A percentile compares a stretch with the other conserved stretches of the same genome.
Evolutionary conservation across 148 eudicot species (phyloP).

Genomic region (Cornus suecica): DNA sequence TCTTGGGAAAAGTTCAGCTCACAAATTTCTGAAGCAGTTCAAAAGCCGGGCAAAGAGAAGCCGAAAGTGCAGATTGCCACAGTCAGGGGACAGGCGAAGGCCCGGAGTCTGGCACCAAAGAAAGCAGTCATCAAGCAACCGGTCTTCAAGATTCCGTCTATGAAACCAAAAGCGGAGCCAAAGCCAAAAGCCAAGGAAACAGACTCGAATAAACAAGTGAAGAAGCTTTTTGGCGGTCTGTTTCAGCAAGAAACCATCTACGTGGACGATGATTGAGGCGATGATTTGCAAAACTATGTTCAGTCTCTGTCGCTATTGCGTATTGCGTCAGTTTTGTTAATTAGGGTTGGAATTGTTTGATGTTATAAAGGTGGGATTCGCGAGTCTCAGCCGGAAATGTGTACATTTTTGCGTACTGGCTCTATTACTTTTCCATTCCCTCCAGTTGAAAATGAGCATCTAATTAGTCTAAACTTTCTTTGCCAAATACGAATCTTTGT

Average conservation of each 20-base stretch:
- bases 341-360: neutral
- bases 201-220: conserved; percentile 47
- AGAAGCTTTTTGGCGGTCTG: conserved; percentile 83
- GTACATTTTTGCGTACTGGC: conserved; percentile 8
- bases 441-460: neutral
- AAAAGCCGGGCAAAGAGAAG: conserved; percentile 30
- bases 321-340: neutral
- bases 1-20: conserved; percentile 78
- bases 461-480: neutral
- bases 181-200: conserved; percentile 30
- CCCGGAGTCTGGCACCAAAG: conserved; percentile 49
- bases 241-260: conserved; percentile 97
- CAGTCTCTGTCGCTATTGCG: too few relatives aligned
- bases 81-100: conserved; percentile 91
- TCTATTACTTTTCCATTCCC: neutral
- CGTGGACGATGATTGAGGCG: conserved; percentile 55
- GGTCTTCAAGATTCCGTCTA: conserved; percentile 9
- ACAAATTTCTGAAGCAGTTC: conserved; percentile 61
- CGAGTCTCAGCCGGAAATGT: conserved; percentile 3
- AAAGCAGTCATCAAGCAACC: conserved; percentile 59
- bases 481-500: neutral
- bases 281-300: neutral
- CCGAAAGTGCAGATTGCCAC: conserved; percentile 79
- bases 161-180: conserved; percentile 31
- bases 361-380: neutral